phyloP scores from a whole-genome alignment of 2,329 filamentous ascomycete genomes.

The Pseudocercospora vitis region DNA sequence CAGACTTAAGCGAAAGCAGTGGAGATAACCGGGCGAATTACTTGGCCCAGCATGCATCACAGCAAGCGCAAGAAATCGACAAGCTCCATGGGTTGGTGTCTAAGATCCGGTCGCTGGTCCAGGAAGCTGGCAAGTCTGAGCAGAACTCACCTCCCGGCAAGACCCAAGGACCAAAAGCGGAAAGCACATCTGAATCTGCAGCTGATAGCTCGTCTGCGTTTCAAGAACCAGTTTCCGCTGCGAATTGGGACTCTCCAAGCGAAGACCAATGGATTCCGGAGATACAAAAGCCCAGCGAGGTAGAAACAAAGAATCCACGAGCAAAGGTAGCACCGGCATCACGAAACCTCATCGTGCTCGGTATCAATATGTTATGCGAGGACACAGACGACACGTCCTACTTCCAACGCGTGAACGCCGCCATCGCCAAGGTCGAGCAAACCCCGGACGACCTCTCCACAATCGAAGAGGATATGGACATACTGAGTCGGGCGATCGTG shows the following conservation, averaged over 20 bases:
- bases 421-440: slow-evolving; percentile 23
- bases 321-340: slow-evolving; percentile 10
- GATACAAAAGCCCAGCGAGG: slow-evolving; percentile 3
- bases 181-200: slow-evolving; percentile 4
- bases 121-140: slow-evolving; percentile 24
- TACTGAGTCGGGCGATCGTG: slow-evolving; percentile 24
- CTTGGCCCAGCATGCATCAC: slow-evolving; percentile 26
- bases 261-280: slow-evolving; percentile 24
- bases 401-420: slow-evolving; percentile 23
- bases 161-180: slow-evolving; percentile 9
- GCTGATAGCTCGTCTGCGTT: slow-evolving; percentile 10
- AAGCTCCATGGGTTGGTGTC: slow-evolving; percentile 25
- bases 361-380: slow-evolving; percentile 23
- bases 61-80: slow-evolving; percentile 28
- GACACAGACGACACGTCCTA: slow-evolving; percentile 24
- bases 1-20: slow-evolving; percentile 25
- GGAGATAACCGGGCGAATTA: slow-evolving; percentile 25
- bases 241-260: slow-evolving; percentile 19
- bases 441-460: slow-evolving; percentile 23
- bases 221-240: slow-evolving; percentile 10
- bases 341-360: slow-evolving; percentile 25
- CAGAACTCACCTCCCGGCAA: slow-evolving; percentile 12
- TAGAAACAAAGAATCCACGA: slow-evolving; percentile 5
- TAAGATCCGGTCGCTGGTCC: slow-evolving; percentile 27
- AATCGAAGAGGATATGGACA: slow-evolving; percentile 24